These are phyloP conservation scores for Ophiostoma perfectum DNA, from an alignment of 2,329 filamentous ascomycete species.

Conservation along the genomic window DNA sequence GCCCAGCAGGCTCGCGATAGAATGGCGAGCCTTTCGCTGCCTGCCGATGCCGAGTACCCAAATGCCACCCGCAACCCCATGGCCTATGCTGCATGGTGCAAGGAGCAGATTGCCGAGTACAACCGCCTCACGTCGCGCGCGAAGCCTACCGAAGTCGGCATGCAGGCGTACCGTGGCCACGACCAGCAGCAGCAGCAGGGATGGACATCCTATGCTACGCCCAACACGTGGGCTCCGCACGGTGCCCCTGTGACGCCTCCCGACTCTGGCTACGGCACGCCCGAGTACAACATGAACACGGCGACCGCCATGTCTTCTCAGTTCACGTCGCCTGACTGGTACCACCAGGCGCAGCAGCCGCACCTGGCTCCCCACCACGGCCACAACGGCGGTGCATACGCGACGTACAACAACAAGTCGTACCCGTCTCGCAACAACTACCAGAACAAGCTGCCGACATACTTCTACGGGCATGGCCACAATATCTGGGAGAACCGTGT, in stretches of 20 bases:
- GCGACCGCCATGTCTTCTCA: constrained; percentile 9
- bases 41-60: constrained; percentile 41
- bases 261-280: constrained; percentile 57
- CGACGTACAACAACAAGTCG: background rate
- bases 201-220: background rate
- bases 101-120: constrained; percentile 52
- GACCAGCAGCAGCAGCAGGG: constrained; percentile 32
- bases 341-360: background rate
- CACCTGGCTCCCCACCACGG: background rate
- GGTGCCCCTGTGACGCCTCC: constrained; percentile 51
- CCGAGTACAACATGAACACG: constrained; percentile 41
- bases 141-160: constrained; percentile 31
- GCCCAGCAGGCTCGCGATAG: constrained; percentile 47
- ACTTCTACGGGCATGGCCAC: constrained; percentile 2
- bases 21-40: constrained; percentile 44
- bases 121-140: constrained; percentile 38
- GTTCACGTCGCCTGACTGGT: constrained; percentile 11
- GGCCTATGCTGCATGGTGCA: constrained; percentile 41
- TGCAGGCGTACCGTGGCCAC: constrained; percentile 38
- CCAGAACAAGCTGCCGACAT: constrained; percentile 6
- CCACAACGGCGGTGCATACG: background rate
- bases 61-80: constrained; percentile 34
- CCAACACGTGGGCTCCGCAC: background rate
- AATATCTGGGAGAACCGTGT: constrained; percentile 10
- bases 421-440: background rate